These are phyloP conservation scores for Teratosphaeria zuluensis DNA, from an alignment of 2,329 filamentous ascomycete genomes.

Conservation along the genomic window DNA sequence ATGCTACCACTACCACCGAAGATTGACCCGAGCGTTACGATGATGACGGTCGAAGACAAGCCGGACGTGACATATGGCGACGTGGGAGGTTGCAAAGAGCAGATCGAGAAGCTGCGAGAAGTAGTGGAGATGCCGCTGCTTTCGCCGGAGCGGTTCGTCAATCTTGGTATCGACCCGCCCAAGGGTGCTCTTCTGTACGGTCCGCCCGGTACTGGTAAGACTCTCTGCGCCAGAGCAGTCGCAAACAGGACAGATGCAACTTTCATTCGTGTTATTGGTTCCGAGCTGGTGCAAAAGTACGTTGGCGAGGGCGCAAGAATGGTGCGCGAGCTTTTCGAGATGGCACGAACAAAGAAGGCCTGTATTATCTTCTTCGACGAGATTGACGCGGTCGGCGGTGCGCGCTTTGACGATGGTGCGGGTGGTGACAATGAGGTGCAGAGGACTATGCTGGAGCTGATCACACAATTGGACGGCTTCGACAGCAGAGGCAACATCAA, in stretches of 20 bases:
- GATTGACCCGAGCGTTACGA: conserved; percentile 97
- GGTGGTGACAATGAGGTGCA: conserved; percentile 97
- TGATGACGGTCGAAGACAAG: conserved; percentile 99
- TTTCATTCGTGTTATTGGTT: conserved; percentile 97
- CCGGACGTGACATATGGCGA: conserved; percentile 98
- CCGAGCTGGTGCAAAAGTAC: conserved; percentile 96
- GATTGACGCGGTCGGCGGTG: conserved; percentile 91
- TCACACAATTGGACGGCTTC: conserved; percentile 94
- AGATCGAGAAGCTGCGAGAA: conserved; percentile 97
- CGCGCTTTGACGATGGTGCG: conserved; percentile 91
- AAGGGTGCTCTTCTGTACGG: conserved; percentile 96
- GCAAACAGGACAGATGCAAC: conserved; percentile 97
- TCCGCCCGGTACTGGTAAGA: conserved; percentile 97
- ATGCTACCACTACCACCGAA: conserved; percentile 91
- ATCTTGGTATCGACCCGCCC: conserved; percentile 95
- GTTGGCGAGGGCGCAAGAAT: conserved; percentile 96
- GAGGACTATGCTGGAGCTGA: conserved; percentile 94
- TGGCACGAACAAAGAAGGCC: conserved; percentile 98
- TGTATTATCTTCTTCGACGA: conserved; percentile 99
- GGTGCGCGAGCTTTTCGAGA: conserved; percentile 98
- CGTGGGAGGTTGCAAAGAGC: conserved; percentile 97
- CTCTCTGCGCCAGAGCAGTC: conserved; percentile 90
- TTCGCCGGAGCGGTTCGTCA: conserved; percentile 94
- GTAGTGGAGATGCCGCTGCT: conserved; percentile 97
- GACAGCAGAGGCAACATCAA: conserved; percentile 97